Evolutionary conservation across 148 eudicot genomes (phyloP), one percentile per base, ranked within the genome.

Genomic region (Persicaria maculosa): DNA sequence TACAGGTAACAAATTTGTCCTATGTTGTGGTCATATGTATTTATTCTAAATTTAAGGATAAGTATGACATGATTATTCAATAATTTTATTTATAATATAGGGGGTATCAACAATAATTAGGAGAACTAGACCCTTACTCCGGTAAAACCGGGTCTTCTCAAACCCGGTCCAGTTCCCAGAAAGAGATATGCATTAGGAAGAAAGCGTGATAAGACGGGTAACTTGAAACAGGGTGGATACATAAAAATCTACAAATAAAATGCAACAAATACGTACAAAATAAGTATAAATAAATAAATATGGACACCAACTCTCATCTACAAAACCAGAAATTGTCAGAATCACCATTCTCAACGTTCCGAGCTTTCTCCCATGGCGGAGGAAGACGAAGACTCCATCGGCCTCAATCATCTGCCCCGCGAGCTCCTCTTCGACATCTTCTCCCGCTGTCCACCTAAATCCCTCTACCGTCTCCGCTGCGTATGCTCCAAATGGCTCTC

Each of bases 391-490:
- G 40, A 52, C 52, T 9, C 74, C 55, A 25, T 22, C 44, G 19
- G 59, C 2, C 61, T 83, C 77, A 77, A 77, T 9, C 75, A 44
- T 46, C 76, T 83, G 46, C 86, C 83, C 67, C 81, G 81, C 74
- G 86, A 83, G 17, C 76, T 83, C 40, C 70, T 73, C 64, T 80
- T 80, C 75, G 83, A 83, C 81, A 80, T 83, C 14, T 80, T 83
- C 59, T 78, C 81, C 8, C 75, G 80, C 14, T 54, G 79, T 44
- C 79, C 83, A 50, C 12, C 78, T 6, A 80, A 80, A 75, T 12
- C 61, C 53, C 83, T 83, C 31, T 80, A 54, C 17, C 72, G 74
- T 72, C 6, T 80, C 20, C 45, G 76, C 0, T 52, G 75, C 79
- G 83, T 83, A 7, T 80, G 81, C 12, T 75, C 74, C 36, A 79